phyloP scores from a whole-genome alignment of 805 yeast genomes.

The Tetrapisispora iriomotensis region DNA sequence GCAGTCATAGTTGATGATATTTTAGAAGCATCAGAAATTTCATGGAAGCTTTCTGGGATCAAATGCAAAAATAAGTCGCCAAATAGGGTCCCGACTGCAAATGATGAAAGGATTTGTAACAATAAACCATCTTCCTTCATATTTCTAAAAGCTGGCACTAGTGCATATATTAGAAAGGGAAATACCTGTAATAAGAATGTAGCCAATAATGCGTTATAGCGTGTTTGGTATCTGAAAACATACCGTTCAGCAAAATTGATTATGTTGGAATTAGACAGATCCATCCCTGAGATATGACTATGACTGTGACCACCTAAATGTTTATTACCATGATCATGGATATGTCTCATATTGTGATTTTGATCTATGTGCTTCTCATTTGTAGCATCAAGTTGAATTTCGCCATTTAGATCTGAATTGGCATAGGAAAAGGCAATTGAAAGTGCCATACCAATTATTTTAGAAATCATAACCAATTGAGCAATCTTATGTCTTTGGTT shows the following conservation, averaged over 20 bases:
- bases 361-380: too few species aligned
- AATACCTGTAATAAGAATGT: constrained; percentile 56
- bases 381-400: too few species aligned
- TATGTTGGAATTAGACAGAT: background rate
- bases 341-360: too few species aligned
- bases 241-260: constrained; percentile 4
- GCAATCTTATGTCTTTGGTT: too few species aligned
- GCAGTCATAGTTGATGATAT: constrained; percentile 39
- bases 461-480: too few species aligned
- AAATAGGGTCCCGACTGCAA: constrained; percentile 67
- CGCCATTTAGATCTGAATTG: too few species aligned
- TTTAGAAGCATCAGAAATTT: constrained; percentile 32
- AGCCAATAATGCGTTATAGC: constrained; percentile 53
- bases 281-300: background rate
- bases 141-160: constrained; percentile 40
- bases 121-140: constrained; percentile 5
- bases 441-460: too few species aligned
- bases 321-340: background rate
- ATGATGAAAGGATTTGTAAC: constrained; percentile 48
- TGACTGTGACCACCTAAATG: constrained; percentile 3
- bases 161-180: constrained; percentile 46
- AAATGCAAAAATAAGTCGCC: constrained; percentile 70
- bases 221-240: constrained; percentile 32
- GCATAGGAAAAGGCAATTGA: too few species aligned
- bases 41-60: constrained; percentile 57